A percentile compares a stretch with the other conserved stretches of the same genome.
Evolutionary conservation across 345 rosid species (phyloP).

Genomic region (Citrus trifoliata): DNA sequence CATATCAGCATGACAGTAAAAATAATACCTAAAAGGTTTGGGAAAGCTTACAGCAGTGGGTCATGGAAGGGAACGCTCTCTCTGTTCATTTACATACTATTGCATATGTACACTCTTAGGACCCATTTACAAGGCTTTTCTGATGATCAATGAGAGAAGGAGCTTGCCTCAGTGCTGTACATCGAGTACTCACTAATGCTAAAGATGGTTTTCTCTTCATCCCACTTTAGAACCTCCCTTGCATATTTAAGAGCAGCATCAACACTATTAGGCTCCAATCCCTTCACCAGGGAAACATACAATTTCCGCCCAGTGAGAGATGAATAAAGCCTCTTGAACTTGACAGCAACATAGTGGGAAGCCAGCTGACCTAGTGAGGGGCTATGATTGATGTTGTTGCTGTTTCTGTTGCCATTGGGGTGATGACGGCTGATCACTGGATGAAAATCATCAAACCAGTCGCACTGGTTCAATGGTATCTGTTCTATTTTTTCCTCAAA

Average conservation of each 20-base stretch:
- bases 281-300: constrained; percentile 64
- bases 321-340: constrained; percentile 79
- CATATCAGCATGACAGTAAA: not conserved
- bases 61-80: not conserved
- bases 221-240: constrained; percentile 93
- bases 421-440: constrained; percentile 70
- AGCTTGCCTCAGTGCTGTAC: constrained; percentile 59
- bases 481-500: constrained; percentile 83
- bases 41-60: not conserved
- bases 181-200: constrained; percentile 51
- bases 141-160: constrained; percentile 32
- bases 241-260: constrained; percentile 63
- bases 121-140: constrained; percentile 7
- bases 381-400: constrained; percentile 56
- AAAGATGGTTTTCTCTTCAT: constrained; percentile 67
- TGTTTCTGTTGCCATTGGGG: constrained; percentile 32
- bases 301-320: constrained; percentile 71
- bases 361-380: constrained; percentile 83
- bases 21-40: not conserved
- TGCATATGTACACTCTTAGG: constrained; percentile 10
- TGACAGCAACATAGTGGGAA: constrained; percentile 74
- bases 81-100: constrained; percentile 7
- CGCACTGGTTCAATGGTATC: constrained; percentile 58
- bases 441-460: constrained; percentile 91
- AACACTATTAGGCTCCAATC: constrained; percentile 57